Base-by-base conservation (phyloP, 495 filamentous ascomycete species). In the Aspergillus steynii region DNA sequence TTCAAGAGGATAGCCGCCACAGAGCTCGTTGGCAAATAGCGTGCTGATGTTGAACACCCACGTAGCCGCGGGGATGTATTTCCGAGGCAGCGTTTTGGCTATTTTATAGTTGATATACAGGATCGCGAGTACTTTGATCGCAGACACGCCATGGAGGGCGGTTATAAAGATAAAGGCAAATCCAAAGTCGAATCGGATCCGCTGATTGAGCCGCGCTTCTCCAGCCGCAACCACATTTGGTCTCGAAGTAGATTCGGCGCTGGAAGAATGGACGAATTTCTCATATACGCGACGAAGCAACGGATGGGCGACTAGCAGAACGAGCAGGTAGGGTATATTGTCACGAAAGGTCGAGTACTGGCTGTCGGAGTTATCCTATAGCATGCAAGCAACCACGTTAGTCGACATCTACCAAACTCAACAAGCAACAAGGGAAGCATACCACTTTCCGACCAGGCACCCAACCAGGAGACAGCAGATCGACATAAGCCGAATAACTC, bases 361-460 rank as follows among this genome's bases (percentile, higher is more conserved):
- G 9, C 81, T 70, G 77, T 99, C 95, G 7, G 92, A 95, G 60
- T 93, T 86, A 75, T 99, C 96, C 90, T 93, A 60, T 20, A 47
- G 34, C 12, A 26, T 8, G 26, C 31, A 4, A 25, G 25, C 26
- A 8, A 32, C 28, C 4, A 26, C 27, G 31, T 52, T 52, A 50
- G 52, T 3, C 4, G 46, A 2, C 8, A 42, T 55, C 31, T n/a
- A 42, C 3, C n/a, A 27, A 9, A 2, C 5, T 6, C 46, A 12
- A 10, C 6, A 47, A 57, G 25, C 0, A 51, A 9, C 5, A 59
- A 45, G 12, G 8, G 34, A 25, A 31, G 75, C 88, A 72, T 80
- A 92, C 89, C 47, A 97, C 91, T 80, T 90, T 92, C 53, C 93
- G 90, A 15, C 95, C 95, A n/a, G 88, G 88, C 58, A 99, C 91